Evolutionary conservation across 169 alveolate genomes (phyloP), one percentile per base, ranked within the genome.

Genomic region (Babesia gibsoni): DNA sequence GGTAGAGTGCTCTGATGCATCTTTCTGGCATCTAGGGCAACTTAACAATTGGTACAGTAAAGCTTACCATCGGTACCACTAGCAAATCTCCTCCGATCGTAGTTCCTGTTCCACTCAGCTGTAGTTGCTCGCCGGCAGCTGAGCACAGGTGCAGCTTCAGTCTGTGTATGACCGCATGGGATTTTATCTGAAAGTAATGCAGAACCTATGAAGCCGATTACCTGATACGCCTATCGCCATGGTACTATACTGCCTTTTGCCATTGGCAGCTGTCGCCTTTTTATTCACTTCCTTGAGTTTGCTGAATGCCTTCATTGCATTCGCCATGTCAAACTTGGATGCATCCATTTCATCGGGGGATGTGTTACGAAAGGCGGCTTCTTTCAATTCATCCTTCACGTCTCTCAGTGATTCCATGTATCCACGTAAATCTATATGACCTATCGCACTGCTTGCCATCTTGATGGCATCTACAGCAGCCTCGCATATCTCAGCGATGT

Each of bases 341-440:
- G 85, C 85, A 32, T 36, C 36, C 85, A 77, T 53, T 7, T 77
- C 85, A 30, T 67, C 81, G 12, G 59, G 52, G 1, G 68, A 22
- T 1, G 85, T 77, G 54, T 57, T 66, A 16, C 73, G 25, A 7
- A 20, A 58, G 10, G 18, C 57, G 0, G 30, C 46, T n/a, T 61
- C 72, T 36, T 9, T 6, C 16, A 35, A 23, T 7, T 50, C 27
- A 16, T 29, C 16, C 5, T 30, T 8, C 7, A 4, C 8, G 10
- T 46, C 8, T 6, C 4, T 27, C 8, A 6, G 10, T 10, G 46
- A 39, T 16, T 39, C 20, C 46, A 39, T 16, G 16, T 39, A 39
- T 10, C 46, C 46, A 39, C 20, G 25, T 41, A 23, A 23, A 20
- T 23, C 42, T 10, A 20, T 23, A 20, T 41, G 16, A 9, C 9